Evolutionary conservation across 306 rosid species (phyloP), one percentile per base, ranked within the genome.

Genomic region (Quercus parvula): DNA sequence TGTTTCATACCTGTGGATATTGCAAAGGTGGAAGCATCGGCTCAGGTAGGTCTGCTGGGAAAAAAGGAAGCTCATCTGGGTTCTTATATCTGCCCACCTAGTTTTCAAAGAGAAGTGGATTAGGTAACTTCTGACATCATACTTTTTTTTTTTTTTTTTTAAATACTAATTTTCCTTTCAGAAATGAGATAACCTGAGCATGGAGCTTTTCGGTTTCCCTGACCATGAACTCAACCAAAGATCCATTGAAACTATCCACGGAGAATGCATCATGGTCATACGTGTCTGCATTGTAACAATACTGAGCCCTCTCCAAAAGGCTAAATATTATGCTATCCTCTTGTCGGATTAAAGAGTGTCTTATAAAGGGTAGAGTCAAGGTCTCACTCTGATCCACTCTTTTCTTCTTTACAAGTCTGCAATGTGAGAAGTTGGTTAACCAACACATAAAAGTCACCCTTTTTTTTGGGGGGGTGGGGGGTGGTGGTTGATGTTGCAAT

Each of bases 41-140:
- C 27, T 83, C 78, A 18, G 92, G 89, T 51, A 88, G 71, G 75
- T 59, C 14, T 1, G 59, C 41, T 28, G 89, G 84, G 80, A 88
- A 88, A 79, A 92, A 92, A 66, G 97, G 85, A 74, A 88, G 90
- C 73, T 92, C 94, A 71, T 90, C 92, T 0, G 94, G 94, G 58
- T 89, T 88, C 73, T 27, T 79, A 84, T 92, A 92, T 79, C 94
- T 88, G 19, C 94, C 97, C 59, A 90, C 90, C 97, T 91, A 56
- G 57, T 69, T 52, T 75, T 64, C 81, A 84, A 67, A 86, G 56
- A 17, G 18, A 76, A 77, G 22, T 20, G 63, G 77, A 69, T 71
- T 27, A 86, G 33, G 71, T 73, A 76, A 57, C 4, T 24, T 30
- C 14, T 70, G 58, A 10, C 74, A 35, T 75, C 27, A 25, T 54